Evolutionary conservation across 768 basidiomycete species (phyloP).

Genomic region (Suillus occidentalis): DNA sequence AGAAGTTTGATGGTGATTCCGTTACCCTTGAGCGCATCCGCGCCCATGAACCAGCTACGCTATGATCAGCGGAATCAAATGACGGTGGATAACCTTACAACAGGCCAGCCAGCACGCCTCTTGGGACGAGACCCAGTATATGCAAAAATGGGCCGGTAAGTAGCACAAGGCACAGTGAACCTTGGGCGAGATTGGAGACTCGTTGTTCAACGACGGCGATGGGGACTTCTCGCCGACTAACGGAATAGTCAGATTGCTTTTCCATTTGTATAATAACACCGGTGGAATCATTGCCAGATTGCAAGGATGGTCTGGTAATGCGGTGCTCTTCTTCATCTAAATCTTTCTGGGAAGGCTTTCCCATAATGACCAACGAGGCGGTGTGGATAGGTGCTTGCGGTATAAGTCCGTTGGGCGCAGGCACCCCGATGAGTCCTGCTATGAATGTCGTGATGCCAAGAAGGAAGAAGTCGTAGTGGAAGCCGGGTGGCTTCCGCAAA

Average conservation of each 20-base stretch:
- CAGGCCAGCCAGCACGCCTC: constrained; percentile 80
- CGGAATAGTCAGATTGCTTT: constrained; percentile 18
- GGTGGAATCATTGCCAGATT: neutral
- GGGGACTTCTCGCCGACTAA: constrained; percentile 51
- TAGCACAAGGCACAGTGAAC: constrained; percentile 73
- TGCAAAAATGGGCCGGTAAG: constrained; percentile 83
- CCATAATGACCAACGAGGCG: constrained; percentile 73
- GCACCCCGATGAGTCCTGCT: constrained; percentile 80
- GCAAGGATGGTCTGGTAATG: constrained; percentile 11
- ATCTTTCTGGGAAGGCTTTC: constrained; percentile 37
- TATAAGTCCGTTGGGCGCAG: constrained; percentile 84
- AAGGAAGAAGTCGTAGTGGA: constrained; percentile 88
- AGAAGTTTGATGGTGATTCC: constrained; percentile 82
- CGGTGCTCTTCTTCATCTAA: constrained; percentile 38
- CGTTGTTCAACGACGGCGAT: constrained; percentile 87
- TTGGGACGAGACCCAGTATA: constrained; percentile 74
- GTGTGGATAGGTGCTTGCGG: constrained; percentile 95
- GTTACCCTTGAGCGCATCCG: constrained; percentile 74
- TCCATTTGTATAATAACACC: constrained; percentile 23
- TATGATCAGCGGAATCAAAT: constrained; percentile 6
- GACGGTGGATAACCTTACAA: constrained; percentile 55
- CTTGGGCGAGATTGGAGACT: constrained; percentile 88
- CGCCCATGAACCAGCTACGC: constrained; percentile 88
- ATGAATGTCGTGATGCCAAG: constrained; percentile 90
- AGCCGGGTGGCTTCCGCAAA: constrained; percentile 85